Evolutionary conservation across 2,329 filamentous ascomycete genomes (phyloP).

Genomic region (Colletotrichum musae): DNA sequence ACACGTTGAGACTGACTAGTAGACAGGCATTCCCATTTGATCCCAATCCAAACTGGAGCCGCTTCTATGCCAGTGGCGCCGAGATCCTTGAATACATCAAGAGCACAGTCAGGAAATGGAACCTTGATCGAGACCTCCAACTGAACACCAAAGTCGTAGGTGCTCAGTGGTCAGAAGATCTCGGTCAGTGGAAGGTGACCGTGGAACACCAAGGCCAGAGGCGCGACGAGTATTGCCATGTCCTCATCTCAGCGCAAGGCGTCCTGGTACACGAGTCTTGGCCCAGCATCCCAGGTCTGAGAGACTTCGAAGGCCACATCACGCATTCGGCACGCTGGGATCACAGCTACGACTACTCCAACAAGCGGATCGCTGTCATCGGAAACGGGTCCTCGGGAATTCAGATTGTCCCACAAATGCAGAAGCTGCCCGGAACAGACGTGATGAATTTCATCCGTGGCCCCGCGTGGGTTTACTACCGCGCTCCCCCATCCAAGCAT

Average conservation of each 20-base stretch:
- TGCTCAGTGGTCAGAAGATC: constrained; percentile 46
- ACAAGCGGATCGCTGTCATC: constrained; percentile 54
- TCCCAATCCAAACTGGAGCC: constrained; percentile 71
- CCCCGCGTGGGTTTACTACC: constrained; percentile 54
- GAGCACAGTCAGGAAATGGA: constrained; percentile 58
- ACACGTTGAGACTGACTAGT: not conserved
- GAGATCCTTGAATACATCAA: constrained; percentile 72
- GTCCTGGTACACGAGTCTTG: constrained; percentile 54
- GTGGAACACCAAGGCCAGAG: constrained; percentile 38
- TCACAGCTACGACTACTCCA: constrained; percentile 44
- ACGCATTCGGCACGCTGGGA: constrained; percentile 55
- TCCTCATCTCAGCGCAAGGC: constrained; percentile 42
- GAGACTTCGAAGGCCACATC: constrained; percentile 53
- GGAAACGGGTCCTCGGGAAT: constrained; percentile 52
- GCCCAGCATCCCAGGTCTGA: constrained; percentile 61
- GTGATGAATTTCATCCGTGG: constrained; percentile 52
- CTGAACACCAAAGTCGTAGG: constrained; percentile 51
- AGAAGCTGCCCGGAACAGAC: constrained; percentile 48
- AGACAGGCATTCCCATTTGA: constrained; percentile 64
- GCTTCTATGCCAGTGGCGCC: constrained; percentile 68
- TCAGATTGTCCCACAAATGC: constrained; percentile 49
- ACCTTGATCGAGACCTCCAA: constrained; percentile 54
- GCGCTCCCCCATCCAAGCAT: constrained; percentile 50
- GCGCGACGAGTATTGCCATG: constrained; percentile 42
- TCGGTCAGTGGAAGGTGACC: constrained; percentile 44